Base-by-base conservation (phyloP, 2,329 filamentous ascomycete genomes). In the Pseudopithomyces maydicus region DNA sequence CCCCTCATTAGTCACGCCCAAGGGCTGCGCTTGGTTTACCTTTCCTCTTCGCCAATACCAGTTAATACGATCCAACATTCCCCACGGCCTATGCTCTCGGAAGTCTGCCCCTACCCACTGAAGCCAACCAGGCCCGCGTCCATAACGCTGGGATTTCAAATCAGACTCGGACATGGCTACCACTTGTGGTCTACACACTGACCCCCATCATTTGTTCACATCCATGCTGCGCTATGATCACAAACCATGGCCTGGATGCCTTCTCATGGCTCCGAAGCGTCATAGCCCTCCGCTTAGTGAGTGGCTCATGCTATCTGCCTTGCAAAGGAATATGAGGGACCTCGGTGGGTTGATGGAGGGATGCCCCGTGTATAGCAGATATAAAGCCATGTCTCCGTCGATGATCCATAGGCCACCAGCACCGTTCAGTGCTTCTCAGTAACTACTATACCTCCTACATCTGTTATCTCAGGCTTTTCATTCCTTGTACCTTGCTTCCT, bases 1-100 rank as follows among this genome's bases (percentile, higher is more conserved):
- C n/a, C 29, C 50, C n/a, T n/a, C 43, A 29, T 46, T 43, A 45
- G 46, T 57, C 57, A 60, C 52, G 51, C 43, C 44, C 58, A 53
- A 44, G 57, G 45, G 47, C n/a, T 22, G 48, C 46, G 39, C 52
- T 12, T 32, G 33, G 46, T 32, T 52, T 36, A 33, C 50, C 14
- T 46, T 41, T 44, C 47, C 17, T 10, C 22, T 35, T 36, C 19
- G 41, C 36, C 36, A 48, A 58, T 41, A 35, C 54, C 52, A 22
- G 42, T 48, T 49, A 41, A 23, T 49, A 22, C 38, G 19, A 42
- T 43, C 52, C 32, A 22, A 45, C 32, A 17, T 45, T 43, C 20
- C 52, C 42, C 36, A 36, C 33, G 35, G 54, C 15, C 47, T 19
- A 48, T 22, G 39, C 32, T 54, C 33, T 42, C 45, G 45, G 44